phyloP scores from a whole-genome alignment of 176 grass and related monocot genomes.

The Oryza coarctata region DNA sequence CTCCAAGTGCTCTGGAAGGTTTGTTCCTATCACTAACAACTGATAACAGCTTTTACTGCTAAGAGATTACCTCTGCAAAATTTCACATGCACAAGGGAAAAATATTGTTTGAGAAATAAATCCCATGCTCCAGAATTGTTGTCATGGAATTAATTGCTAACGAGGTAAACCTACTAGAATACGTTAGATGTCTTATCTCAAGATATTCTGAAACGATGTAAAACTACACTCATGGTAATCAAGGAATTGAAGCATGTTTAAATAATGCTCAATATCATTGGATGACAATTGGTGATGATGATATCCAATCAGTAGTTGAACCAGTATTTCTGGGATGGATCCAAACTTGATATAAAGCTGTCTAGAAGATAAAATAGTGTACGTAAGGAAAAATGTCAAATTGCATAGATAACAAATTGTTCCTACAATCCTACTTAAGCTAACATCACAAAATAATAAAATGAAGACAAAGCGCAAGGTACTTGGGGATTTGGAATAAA shows the following conservation, averaged over 20 bases:
- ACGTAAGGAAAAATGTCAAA: not conserved
- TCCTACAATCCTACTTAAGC: not conserved
- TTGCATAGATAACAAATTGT: not conserved
- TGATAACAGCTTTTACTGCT: not conserved
- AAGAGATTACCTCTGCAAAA: not conserved
- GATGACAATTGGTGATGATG: not conserved
- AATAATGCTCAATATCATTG: not conserved
- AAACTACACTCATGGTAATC: not conserved
- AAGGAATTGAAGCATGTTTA: not conserved
- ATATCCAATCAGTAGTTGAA: not conserved
- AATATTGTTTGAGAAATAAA: not conserved
- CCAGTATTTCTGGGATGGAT: not conserved
- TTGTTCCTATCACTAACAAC: constrained; percentile 25
- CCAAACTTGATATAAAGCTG: not conserved
- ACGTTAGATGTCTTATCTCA: not conserved
- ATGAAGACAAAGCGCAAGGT: not conserved
- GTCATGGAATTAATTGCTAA: not conserved
- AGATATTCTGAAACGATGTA: not conserved
- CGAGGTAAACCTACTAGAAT: not conserved
- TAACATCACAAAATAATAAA: not conserved
- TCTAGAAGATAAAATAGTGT: not conserved
- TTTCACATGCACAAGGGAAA: not conserved
- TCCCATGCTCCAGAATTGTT: not conserved
- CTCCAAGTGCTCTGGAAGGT: constrained; percentile 98
- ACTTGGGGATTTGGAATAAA: not conserved